These are phyloP conservation scores for Cercospora sp. DNA, from an alignment of 2,329 filamentous ascomycete genomes.

Conservation along the genomic window DNA sequence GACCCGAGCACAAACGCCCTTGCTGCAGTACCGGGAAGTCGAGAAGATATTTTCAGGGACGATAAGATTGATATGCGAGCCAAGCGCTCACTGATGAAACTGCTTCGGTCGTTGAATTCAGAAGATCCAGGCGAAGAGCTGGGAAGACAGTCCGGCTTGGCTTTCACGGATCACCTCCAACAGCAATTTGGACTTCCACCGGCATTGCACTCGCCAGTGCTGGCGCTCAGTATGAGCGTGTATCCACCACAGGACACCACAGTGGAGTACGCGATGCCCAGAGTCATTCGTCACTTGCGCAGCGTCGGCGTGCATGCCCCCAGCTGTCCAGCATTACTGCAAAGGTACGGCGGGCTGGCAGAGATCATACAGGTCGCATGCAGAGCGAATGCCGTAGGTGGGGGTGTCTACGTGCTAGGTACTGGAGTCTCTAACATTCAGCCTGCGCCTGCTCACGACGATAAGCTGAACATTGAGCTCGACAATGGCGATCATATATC, in stretches of 20 bases:
- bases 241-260: slow-evolving; percentile 55
- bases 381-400: slow-evolving; percentile 85
- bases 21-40: slow-evolving; percentile 74
- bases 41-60: slow-evolving; percentile 88
- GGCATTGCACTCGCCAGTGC: slow-evolving; percentile 64
- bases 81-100: slow-evolving; percentile 89
- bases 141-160: slow-evolving; percentile 56
- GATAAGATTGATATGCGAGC: slow-evolving; percentile 72
- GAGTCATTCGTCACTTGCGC: slow-evolving; percentile 74
- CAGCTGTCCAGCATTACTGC: slow-evolving; percentile 84
- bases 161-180: slow-evolving; percentile 61
- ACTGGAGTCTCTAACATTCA: slow-evolving; percentile 57
- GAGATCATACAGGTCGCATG: slow-evolving; percentile 92
- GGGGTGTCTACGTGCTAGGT: slow-evolving; percentile 83
- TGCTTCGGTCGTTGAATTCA: slow-evolving; percentile 81
- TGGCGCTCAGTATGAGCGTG: slow-evolving; percentile 74
- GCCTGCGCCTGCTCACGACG: slow-evolving; percentile 21
- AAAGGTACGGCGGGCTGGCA: slow-evolving; percentile 88
- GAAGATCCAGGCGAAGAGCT: slow-evolving; percentile 62
- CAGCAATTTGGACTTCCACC: slow-evolving; percentile 57
- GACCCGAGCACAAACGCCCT: slow-evolving; percentile 32
- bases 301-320: slow-evolving; percentile 87
- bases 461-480: slow-evolving; percentile 29
- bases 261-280: slow-evolving; percentile 68
- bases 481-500: slow-evolving; percentile 36